phyloP scores from a whole-genome alignment of 306 rosid genomes.

The Lagenaria siceraria region DNA sequence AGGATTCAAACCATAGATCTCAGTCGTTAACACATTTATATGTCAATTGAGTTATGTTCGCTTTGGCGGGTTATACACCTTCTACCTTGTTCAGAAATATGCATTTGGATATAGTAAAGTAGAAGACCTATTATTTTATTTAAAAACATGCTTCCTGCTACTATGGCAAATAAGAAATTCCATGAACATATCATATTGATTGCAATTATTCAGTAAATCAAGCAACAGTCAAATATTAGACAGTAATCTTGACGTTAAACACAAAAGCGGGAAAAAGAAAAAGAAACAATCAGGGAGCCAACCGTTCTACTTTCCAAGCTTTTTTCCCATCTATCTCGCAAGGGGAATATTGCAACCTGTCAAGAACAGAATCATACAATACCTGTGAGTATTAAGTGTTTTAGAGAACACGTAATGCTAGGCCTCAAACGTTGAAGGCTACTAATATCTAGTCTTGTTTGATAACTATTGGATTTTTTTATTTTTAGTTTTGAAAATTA shows the following conservation, averaged over 20 bases:
- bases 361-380: slow-evolving; percentile 12
- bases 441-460: not conserved
- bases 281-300: slow-evolving; percentile 62
- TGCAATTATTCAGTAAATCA: not conserved
- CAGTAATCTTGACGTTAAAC: not conserved
- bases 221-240: not conserved
- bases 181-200: not conserved
- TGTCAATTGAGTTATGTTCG: no score
- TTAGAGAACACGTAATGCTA: not conserved
- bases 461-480: no score
- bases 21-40: no score
- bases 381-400: not conserved
- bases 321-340: slow-evolving; percentile 47
- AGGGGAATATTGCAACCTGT: slow-evolving; percentile 76
- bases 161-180: not conserved
- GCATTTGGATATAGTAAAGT: not conserved
- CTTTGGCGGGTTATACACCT: not conserved
- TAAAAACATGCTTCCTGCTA: not conserved
- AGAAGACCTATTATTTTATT: not conserved
- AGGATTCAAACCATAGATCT: no score
- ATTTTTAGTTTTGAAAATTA: no score
- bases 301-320: slow-evolving; percentile 71
- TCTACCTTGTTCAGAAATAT: not conserved
- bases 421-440: not conserved
- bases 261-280: not conserved